Evolutionary conservation across 805 yeast genomes (phyloP).

Genomic region (Pichia paraexigua): DNA sequence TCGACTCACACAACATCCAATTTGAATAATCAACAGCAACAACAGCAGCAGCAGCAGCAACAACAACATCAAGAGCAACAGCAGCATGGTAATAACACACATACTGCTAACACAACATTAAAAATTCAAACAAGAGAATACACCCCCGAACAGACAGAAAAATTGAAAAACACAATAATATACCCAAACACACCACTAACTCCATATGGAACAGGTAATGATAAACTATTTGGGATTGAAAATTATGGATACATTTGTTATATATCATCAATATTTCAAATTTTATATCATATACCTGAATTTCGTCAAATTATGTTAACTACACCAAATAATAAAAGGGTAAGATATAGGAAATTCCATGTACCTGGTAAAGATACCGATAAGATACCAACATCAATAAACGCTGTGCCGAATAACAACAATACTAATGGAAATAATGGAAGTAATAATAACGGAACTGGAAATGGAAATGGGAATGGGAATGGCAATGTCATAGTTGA

Average conservation of each 20-base stretch:
- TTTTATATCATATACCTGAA: slow-evolving; percentile 64
- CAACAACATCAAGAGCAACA: not conserved
- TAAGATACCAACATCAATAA: not conserved
- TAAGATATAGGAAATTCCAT: slow-evolving; percentile 30
- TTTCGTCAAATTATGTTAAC: slow-evolving; percentile 53
- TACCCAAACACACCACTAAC: slow-evolving; percentile 17
- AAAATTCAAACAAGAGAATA: not conserved
- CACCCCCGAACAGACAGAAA: not conserved
- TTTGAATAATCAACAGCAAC: not conserved
- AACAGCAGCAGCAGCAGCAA: not conserved
- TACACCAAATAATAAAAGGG: slow-evolving; percentile 34
- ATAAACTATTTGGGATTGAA: slow-evolving; percentile 72
- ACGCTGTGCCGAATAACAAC: not conserved
- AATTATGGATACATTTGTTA: slow-evolving; percentile 91
- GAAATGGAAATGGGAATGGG: not conserved
- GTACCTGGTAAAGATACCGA: not conserved
- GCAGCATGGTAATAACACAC: not conserved
- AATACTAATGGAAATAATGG: not conserved
- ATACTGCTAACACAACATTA: not conserved
- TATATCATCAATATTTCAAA: slow-evolving; percentile 87
- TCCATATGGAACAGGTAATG: slow-evolving; percentile 61
- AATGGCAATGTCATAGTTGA: not conserved
- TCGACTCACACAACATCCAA: not conserved
- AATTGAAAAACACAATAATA: slow-evolving; percentile 17
- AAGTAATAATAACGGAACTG: not conserved